Conservation (phyloP, 2,329 filamentous ascomycete species). For the Zymoseptoria brevis region DNA sequence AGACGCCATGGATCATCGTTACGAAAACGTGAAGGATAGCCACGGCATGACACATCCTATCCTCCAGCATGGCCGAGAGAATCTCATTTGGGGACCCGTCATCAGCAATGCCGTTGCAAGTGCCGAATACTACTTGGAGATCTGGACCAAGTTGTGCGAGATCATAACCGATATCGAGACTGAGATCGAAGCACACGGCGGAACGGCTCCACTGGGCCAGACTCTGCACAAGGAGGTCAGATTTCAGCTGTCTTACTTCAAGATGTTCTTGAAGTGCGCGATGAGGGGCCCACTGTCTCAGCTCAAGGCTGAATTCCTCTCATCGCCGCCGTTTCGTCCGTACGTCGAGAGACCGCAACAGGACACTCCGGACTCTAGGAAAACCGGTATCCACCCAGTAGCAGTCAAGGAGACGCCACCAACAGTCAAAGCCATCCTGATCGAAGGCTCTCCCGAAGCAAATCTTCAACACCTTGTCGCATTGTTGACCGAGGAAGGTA, state of each 20-base stretch:
- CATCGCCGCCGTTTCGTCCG: neutral
- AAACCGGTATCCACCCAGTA: neutral
- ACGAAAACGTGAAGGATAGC: slow-evolving; percentile 2
- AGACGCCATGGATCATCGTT: slow-evolving; percentile 5
- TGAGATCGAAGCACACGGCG: neutral
- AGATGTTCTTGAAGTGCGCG: neutral
- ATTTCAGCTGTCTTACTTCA: neutral
- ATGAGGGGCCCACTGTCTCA: neutral
- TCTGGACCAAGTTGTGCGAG: slow-evolving; percentile 2
- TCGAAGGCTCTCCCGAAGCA: neutral
- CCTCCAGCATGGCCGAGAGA: neutral
- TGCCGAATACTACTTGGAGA: neutral
- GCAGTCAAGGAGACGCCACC: neutral
- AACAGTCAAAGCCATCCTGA: no score
- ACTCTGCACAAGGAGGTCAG: neutral
- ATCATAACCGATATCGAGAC: neutral
- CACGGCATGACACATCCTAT: neutral
- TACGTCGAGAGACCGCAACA: neutral
- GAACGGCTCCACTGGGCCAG: neutral
- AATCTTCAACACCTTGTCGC: slow-evolving; percentile 1
- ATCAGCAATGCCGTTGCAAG: neutral
- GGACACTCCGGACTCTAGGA: neutral
- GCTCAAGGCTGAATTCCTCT: neutral
- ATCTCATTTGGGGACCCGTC: slow-evolving; percentile 3
- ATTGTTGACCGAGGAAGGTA: slow-evolving; percentile 24